Base-by-base conservation (phyloP, 2,329 filamentous ascomycete species). In the Fusarium duplospermum region DNA sequence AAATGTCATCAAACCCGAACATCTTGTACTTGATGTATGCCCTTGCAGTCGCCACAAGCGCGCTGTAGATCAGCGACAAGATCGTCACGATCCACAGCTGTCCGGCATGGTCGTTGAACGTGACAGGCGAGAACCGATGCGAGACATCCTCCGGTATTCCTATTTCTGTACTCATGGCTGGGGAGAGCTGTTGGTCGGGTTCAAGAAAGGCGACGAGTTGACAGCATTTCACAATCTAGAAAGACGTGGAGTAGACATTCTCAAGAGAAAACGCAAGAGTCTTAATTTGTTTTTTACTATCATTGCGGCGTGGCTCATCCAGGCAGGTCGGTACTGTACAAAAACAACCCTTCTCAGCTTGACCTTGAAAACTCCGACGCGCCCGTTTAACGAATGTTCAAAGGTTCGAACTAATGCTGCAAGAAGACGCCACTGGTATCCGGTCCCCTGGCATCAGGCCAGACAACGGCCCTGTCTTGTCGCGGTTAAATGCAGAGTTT, bases 11-110 rank as follows among this genome's bases (percentile, higher is more conserved):
- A 14, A 72, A 62, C 1, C 75, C 74, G 22, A 75, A 66, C 74
- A 77, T 76, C 9, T 64, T 38, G n/a, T 72, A 73, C 45, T 76
- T 76, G 65, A 76, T 76, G 22, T 74, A 76, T 4, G 66, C 57
- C 35, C 75, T 64, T 10, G 72, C 67, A 22, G 58, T 22, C 3
- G 62, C 70, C 18, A 77, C 66, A 66, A 72, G 66, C 16, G 52
- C 22, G 29, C 50, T 68, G 64, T 77, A 76, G 64, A 76, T 75
- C 40, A 76, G 64, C 7, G 74, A 73, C 47, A 77, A 27, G 18
- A 75, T 74, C 0, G 74, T 72, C 16, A 77, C 42, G 54, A 76
- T 76, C 74, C 74, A 76, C 29, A 76, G 27, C 45, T 74, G 63
- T 4, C 74, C 74, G 0, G 74, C 74, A 67, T 77, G 74, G 11